Conservation (phyloP, 2,329 filamentous ascomycete species). For the Paecilomyces variotii region DNA sequence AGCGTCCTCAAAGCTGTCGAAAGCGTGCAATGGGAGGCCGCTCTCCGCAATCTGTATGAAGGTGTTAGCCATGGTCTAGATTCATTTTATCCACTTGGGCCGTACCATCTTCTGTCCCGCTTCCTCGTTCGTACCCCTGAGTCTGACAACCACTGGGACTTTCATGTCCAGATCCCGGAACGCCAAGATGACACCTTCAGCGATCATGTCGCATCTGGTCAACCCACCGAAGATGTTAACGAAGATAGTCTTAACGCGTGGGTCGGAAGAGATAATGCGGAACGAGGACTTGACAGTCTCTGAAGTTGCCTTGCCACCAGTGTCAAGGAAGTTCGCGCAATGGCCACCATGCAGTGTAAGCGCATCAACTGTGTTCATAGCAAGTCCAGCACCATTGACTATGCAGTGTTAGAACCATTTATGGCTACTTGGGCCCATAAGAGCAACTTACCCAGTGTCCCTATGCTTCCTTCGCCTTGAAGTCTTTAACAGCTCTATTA, state of each 20-base stretch:
- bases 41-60: constrained; percentile 52
- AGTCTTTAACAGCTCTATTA: constrained; percentile 21
- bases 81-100: constrained; percentile 8
- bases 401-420: constrained; percentile 56
- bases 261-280: constrained; percentile 62
- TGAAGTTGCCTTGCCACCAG: constrained; percentile 77
- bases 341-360: constrained; percentile 59
- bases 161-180: constrained; percentile 59
- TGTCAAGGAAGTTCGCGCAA: constrained; percentile 81
- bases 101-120: constrained; percentile 57
- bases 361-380: constrained; percentile 74
- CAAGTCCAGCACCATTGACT: constrained; percentile 62
- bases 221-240: constrained; percentile 66
- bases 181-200: constrained; percentile 62
- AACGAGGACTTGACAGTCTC: constrained; percentile 74
- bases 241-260: constrained; percentile 62
- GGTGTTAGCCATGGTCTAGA: not conserved
- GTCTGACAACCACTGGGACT: constrained; percentile 69
- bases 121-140: constrained; percentile 67
- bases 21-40: constrained; percentile 59
- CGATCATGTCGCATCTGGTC: constrained; percentile 75
- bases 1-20: constrained; percentile 68
- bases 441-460: constrained; percentile 51
- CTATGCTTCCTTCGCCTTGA: constrained; percentile 55
- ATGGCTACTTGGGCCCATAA: constrained; percentile 18